Base-by-base conservation (phyloP, 345 rosid genomes). In the Turnera subulata region DNA sequence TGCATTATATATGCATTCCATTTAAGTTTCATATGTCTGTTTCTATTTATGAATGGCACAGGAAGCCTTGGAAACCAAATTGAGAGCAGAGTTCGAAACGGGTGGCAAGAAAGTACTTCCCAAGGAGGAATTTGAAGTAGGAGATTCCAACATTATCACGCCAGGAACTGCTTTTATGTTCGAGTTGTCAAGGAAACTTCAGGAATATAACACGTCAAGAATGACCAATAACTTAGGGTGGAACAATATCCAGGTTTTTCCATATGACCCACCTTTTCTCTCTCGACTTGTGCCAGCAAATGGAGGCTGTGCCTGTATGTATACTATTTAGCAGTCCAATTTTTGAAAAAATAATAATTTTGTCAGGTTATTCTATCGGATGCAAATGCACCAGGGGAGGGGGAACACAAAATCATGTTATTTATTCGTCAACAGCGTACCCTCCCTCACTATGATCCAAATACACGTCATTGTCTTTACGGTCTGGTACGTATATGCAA, bases 361-460 rank as follows among this genome's bases (percentile, higher is more conserved):
- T 4, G 8, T 46, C 5, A 70, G 70, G 70, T 70, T 33, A 54
- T 72, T 24, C 62, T 72, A 15, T 72, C 72, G 18, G 69, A 72
- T 62, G 50, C 68, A 2, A 72, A 66, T 72, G 76, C 62, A 58
- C 76, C 76, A 11, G 76, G 76, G 25, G 76, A 72, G 29, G 72
- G 72, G 3, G 69, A 72, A n/a, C 76, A 72, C 17, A 72, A 72
- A 55, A 62, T 72, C 5, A 67, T 67, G 73, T 62, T 53, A 1
- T 72, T 50, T 22, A 57, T 72, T 5, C 64, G 76, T 0, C 11
- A 11, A n/a, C 76, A 67, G 43, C 51, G 62, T 6, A 19, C 2
- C 15, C 26, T 67, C 18, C 69, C 62, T 12, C 56, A 56, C 2
- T 72, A 57, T 13, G 22, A 72, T 43, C 48, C 53, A 18, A 67